These are phyloP conservation scores for Hyparrhenia diplandra DNA, from an alignment of 176 grass and related monocot genomes.

Conservation along the genomic window DNA sequence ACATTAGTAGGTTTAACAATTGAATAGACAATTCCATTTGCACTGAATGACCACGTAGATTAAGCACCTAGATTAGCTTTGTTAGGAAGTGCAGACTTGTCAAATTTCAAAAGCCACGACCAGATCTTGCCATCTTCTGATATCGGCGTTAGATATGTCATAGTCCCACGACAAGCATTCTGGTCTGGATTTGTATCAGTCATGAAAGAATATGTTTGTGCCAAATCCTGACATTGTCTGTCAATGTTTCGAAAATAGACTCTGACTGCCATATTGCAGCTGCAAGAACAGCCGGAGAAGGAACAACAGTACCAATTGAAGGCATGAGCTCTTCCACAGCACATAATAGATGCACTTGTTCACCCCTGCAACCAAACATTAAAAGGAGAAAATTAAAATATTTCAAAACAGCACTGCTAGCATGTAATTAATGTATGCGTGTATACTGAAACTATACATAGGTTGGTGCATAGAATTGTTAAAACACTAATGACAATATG, in stretches of 20 bases:
- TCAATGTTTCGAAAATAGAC: slow-evolving; percentile 58
- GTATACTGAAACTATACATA: neutral
- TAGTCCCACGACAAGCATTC: slow-evolving; percentile 21
- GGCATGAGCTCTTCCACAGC: slow-evolving; percentile 93
- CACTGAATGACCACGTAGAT: slow-evolving; percentile 35
- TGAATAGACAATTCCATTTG: slow-evolving; percentile 28
- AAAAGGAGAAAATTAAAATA: slow-evolving; percentile 15
- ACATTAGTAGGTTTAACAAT: slow-evolving; percentile 46
- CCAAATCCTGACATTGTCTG: slow-evolving; percentile 42
- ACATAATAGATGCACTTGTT: slow-evolving; percentile 75
- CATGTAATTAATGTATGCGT: neutral
- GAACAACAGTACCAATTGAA: slow-evolving; percentile 75
- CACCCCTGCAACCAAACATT: slow-evolving; percentile 52
- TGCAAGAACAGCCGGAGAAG: slow-evolving; percentile 77
- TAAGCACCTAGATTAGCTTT: slow-evolving; percentile 48
- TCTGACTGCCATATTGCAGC: slow-evolving; percentile 79
- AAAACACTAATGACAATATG: neutral
- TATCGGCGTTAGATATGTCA: slow-evolving; percentile 65
- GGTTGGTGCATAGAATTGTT: slow-evolving; percentile 8
- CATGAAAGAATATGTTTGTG: slow-evolving; percentile 21
- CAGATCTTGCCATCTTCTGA: slow-evolving; percentile 98
- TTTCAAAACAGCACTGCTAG: neutral
- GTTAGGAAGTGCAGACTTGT: slow-evolving; percentile 33
- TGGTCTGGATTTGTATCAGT: slow-evolving; percentile 24
- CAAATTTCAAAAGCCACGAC: slow-evolving; percentile 86